phyloP scores from a whole-genome alignment of 768 basidiomycete species.

The Boletus rufocinnamomeus region DNA sequence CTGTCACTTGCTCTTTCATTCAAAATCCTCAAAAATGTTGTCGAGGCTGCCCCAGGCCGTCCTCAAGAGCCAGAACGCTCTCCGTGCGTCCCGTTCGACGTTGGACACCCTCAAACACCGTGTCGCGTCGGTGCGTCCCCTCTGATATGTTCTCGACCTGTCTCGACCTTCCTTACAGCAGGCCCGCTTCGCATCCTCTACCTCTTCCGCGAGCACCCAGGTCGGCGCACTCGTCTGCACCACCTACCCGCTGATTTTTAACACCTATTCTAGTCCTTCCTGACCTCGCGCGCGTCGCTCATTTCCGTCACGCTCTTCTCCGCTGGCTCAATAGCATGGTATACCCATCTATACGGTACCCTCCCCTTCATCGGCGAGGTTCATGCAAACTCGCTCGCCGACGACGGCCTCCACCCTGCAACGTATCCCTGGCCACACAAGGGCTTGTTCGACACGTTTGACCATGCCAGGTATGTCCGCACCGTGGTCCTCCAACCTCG shows the following conservation, averaged over 20 bases:
- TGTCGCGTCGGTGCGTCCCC: constrained; percentile 49
- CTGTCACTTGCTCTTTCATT: constrained; percentile 37
- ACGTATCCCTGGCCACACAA: constrained; percentile 90
- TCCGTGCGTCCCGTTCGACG: constrained; percentile 48
- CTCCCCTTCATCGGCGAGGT: constrained; percentile 90
- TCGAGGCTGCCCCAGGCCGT: constrained; percentile 78
- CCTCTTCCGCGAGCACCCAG: constrained; percentile 60
- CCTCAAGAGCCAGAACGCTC: constrained; percentile 57
- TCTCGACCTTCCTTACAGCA: constrained; percentile 34
- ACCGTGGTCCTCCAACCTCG: constrained; percentile 13
- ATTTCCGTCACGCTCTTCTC: constrained; percentile 76
- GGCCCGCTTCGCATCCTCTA: constrained; percentile 74
- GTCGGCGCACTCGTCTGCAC: constrained; percentile 42
- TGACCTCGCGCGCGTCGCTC: constrained; percentile 72
- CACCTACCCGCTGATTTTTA: constrained; percentile 1
- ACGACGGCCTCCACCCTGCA: constrained; percentile 91
- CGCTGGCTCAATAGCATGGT: constrained; percentile 93
- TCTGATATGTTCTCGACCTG: constrained; percentile 10
- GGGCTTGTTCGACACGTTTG: constrained; percentile 87
- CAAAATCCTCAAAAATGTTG: constrained; percentile 71
- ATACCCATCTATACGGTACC: constrained; percentile 90
- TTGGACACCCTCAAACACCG: constrained; percentile 45
- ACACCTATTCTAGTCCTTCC: constrained; percentile 48
- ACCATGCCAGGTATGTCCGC: constrained; percentile 84
- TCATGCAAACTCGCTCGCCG: constrained; percentile 88